Base-by-base conservation (phyloP, 176 grass and related monocot species). In the Eragrostis curvula region DNA sequence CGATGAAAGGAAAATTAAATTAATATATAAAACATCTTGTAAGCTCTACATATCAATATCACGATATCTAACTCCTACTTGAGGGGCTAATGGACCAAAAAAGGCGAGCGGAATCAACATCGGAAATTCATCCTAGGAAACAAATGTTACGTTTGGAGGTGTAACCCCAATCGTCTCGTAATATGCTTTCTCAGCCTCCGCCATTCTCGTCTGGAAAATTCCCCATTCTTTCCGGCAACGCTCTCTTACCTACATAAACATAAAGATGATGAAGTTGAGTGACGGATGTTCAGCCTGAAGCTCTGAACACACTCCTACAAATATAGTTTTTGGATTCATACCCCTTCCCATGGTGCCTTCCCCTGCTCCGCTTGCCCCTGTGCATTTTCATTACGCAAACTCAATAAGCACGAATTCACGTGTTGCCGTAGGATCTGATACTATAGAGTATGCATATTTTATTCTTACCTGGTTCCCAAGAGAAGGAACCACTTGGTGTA, bases 341-440 rank as follows among this genome's bases (percentile, higher is more conserved):
- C 95, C 78, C 95, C 92, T 87, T 94, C 87, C 95, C 89, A 97
- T 39, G 92, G 92, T 12, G 95, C 92, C 85, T 74, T 97, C 12
- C 89, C 92, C 21, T 94, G 83, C 77, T 92, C 95, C 12, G 90
- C 66, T 30, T 78, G 71, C 23, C 92, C 95, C 95, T 97, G 73
- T 65, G 9, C 66, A 70, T 81, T 89, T 79, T 64, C 42, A 62
- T 42, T 57, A 59, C 56, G 10, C 14, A 24, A 24, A 13, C 36
- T 6, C 44, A 32, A 42, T 52, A 75, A 58, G 56, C 45, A 47
- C 32, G 28, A 76, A 42, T 28, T 67, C 30, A 2, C 14, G 12
- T 3, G 12, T 27, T 20, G 29, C 15, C 14, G 53, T 56, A 21
- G 71, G 48, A 76, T 58, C 48, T 80, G 2, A 51, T 75, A 10